Evolutionary conservation across 2,329 filamentous ascomycete genomes (phyloP).

Genomic region (Ceratocystis papillata): DNA sequence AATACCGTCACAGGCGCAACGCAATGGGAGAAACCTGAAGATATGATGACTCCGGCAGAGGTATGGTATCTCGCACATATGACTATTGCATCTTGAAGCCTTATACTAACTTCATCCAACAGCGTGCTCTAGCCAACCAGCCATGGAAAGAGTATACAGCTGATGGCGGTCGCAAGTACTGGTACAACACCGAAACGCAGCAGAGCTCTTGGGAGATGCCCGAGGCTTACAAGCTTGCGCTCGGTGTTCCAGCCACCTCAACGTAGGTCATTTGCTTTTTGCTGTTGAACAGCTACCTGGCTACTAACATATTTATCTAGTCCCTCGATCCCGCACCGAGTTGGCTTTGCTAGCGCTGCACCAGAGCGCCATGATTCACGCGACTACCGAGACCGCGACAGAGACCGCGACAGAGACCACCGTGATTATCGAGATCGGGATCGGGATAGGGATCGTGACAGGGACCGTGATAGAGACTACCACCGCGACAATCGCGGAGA

Average conservation of each 20-base stretch:
- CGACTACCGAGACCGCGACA: conserved; percentile 27
- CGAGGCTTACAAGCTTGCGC: conserved; percentile 63
- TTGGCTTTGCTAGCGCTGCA: conserved; percentile 32
- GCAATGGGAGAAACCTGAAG: conserved; percentile 88
- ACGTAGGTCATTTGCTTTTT: conserved; percentile 4
- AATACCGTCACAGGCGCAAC: conserved; percentile 77
- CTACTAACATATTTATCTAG: not conserved
- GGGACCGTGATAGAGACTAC: conserved; percentile 34
- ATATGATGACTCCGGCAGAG: conserved; percentile 74
- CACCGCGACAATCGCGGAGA: conserved; percentile 27
- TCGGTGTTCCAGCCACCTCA: conserved; percentile 41
- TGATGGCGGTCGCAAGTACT: conserved; percentile 81
- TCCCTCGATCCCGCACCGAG: conserved; percentile 36
- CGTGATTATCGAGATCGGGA: conserved; percentile 31
- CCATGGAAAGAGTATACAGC: conserved; percentile 90
- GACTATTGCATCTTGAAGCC: not conserved
- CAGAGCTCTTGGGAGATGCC: conserved; percentile 94
- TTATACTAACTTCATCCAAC: conserved; percentile 22
- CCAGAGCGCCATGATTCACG: conserved; percentile 29
- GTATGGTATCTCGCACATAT: conserved; percentile 37
- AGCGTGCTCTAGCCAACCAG: conserved; percentile 71
- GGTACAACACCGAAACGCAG: conserved; percentile 86
- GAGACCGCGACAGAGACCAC: conserved; percentile 23
- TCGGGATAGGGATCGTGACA: conserved; percentile 27
- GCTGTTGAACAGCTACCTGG: not conserved